Base-by-base conservation (phyloP, 805 yeast species). In the Zygosaccharomyces lentus region DNA sequence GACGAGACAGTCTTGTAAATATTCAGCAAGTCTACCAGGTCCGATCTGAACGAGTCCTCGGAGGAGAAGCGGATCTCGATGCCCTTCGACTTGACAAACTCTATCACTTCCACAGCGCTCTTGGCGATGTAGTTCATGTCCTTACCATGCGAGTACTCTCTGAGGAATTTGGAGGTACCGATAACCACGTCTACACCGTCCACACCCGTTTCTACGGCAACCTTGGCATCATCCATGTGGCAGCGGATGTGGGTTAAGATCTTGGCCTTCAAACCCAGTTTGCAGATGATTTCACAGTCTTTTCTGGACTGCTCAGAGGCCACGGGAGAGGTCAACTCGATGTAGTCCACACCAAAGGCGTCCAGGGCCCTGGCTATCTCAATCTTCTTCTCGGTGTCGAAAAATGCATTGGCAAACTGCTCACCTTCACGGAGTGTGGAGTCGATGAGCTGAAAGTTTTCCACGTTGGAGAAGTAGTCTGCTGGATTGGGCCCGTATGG, bases 101-200 rank as follows among this genome's bases (percentile, higher is more conserved):
- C 96, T 66, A 91, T 91, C 55, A 91, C 99, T 71, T 91, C 98
- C 54, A 93, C 78, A 27, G 99, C 99, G 55, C 87, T 76, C 75
- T 91, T 84, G 62, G 98, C 95, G 66, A 91, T 91, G 73, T 90
- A 91, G 67, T 87, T 83, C 99, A 91, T 91, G 72, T 91, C 99
- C 75, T 91, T 91, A 66, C 99, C 99, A 68, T 93, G 98, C 21
- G 96, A 86, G 69, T 82, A 90, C 69, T 90, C 85, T 71, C 98
- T 83, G 62, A 93, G 76, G 68, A 89, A 93, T 69, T 86, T 95
- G 26, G 97, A 90, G 17, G 98, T 91, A 54, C 98, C 98, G 69
- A 91, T 91, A 49, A 91, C 97, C 47, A 91, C 96, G 72, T 93
- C 97, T 52, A 91, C 98, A 71, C 98, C 99, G 67, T 93, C 98